Conservation (phyloP, 805 yeast genomes). For the Metschnikowia henanensis region DNA sequence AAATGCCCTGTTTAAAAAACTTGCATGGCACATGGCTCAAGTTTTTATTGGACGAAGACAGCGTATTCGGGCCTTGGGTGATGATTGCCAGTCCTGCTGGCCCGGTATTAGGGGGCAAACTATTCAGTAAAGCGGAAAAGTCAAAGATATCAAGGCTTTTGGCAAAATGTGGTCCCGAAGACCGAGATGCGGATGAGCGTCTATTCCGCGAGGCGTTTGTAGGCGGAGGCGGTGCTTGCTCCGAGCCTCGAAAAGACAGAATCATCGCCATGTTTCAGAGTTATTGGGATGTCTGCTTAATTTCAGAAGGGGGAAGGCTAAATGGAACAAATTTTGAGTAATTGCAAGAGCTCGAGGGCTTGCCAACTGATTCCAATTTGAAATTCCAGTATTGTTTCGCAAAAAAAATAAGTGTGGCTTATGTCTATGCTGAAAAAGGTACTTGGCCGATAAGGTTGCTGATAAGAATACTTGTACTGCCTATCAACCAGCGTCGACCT, state of each 20-base stretch:
- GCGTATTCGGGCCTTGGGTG: constrained; percentile 8
- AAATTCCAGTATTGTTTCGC: not conserved
- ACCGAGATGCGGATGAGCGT: constrained; percentile 1
- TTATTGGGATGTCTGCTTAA: too few relatives aligned
- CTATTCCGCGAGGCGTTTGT: not conserved
- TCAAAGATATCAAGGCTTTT: constrained; percentile 10
- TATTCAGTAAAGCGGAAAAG: constrained; percentile 10
- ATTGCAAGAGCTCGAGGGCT: not conserved
- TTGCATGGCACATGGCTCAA: constrained; percentile 96
- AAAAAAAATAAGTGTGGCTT: not conserved
- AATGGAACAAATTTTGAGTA: too few relatives aligned
- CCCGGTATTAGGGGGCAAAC: constrained; percentile 21
- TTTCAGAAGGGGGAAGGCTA: too few relatives aligned
- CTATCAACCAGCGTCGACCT: not conserved
- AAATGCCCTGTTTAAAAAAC: constrained; percentile 86
- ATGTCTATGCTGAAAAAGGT: not conserved
- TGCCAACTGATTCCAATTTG: not conserved
- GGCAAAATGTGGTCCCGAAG: constrained; percentile 3
- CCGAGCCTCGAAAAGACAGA: constrained; percentile 6
- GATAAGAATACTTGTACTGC: not conserved
- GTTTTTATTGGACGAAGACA: constrained; percentile 38
- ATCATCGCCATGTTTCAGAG: constrained; percentile 7
- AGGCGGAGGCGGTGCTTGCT: not conserved
- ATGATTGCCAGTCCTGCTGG: constrained; percentile 14
- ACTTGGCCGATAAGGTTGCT: constrained; percentile 4